Evolutionary conservation across 1,284 basidiomycete genomes (phyloP), one percentile per base, ranked within the genome.

Genomic region (Neonothopanus nambi): DNA sequence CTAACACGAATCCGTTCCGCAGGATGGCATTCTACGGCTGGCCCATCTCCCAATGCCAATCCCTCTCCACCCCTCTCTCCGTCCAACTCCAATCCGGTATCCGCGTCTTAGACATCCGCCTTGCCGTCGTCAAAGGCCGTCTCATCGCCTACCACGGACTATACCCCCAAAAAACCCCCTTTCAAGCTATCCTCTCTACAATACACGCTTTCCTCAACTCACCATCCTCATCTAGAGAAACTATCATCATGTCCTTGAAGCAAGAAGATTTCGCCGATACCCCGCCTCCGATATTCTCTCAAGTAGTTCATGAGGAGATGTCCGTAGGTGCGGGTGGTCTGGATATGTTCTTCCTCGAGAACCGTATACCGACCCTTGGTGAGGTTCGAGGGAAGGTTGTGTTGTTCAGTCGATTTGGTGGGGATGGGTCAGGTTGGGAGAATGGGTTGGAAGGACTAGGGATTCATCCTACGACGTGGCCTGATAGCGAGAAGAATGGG

Each of bases 351-450:
- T 93, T 82, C 65, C 69, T 95, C 30, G 81, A 88, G 61, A 87
- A 93, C 62, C 72, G 85, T 3, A 77, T 95, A 52, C 93, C 93
- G 1, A 75, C 51, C 0, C 77, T 95, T 0, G 91, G 89, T 2
- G 87, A 95, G 66, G 91, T 89, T 7, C 74, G 93, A 62, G 93
- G 93, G 1, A 89, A 86, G 68, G 84, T 84, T 5, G 78, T 95
- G 30, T 70, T 96, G 73, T 82, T 95, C 63, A 92, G 89, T 59
- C 81, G 93, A 20, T 95, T 95, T 64, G 85, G 88, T 1, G 82
- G 77, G 1, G 75, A 84, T 59, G 83, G 84, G 2, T 67, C 69
- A 12, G 81, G 77, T 12, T 88, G 89, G 89, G 79, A 83, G 62
- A 71, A 78, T 53, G 80, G 81, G 6, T 63, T 82, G 39, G 82